Evolutionary conservation across 2,329 filamentous ascomycete genomes (phyloP), one percentile per base, ranked within the genome.

Genomic region (Aspergillus hortae): DNA sequence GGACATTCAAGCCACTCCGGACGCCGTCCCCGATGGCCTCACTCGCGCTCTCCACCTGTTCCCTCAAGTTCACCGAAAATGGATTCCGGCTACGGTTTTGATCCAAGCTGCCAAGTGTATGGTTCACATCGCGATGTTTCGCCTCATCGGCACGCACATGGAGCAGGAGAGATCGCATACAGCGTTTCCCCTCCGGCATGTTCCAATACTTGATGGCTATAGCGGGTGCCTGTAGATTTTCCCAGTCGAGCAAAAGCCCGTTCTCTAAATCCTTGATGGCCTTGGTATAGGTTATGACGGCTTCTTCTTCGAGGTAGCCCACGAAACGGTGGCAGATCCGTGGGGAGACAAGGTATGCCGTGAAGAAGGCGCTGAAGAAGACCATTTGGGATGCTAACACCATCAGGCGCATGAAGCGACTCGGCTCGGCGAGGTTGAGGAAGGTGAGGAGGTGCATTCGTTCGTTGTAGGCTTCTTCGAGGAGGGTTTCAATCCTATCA

Each of bases 291-390:
- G 94, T 99, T 66, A 95, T 82, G 1, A 97, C 92, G 7, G 94
- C 94, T 72, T 99, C 94, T 70, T 99, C 94, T 72, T 99, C 94
- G 11, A 99, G 83, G 64, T 97, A 97, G 1, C 92, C 94, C 48
- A 97, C 92, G 71, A 99, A 97, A 43, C 94, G 87, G 72, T 99
- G 94, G 65, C 89, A 92, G 57, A 90, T 92, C 55, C 86, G 85
- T 6, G 94, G 92, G 1, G 87, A 90, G 54, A 96, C 66, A 30
- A 99, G 84, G 74, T 97, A 97, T 44, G 87, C 81, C 56, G 96
- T 54, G 79, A 97, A 97, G 69, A 97, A 83, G 58, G 84, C 82
- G 74, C 97, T 99, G 82, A 95, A 96, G 79, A 95, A 97, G 62
- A 97, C 89, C 38, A 94, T 92, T 71, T 97, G 92, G 0, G 92